Percentiles rank a stretch among this genome's conserved stretches.
phyloP scores from a whole-genome alignment of 108 stramenopile genomes.

The Aureococcus anophagefferens region DNA sequence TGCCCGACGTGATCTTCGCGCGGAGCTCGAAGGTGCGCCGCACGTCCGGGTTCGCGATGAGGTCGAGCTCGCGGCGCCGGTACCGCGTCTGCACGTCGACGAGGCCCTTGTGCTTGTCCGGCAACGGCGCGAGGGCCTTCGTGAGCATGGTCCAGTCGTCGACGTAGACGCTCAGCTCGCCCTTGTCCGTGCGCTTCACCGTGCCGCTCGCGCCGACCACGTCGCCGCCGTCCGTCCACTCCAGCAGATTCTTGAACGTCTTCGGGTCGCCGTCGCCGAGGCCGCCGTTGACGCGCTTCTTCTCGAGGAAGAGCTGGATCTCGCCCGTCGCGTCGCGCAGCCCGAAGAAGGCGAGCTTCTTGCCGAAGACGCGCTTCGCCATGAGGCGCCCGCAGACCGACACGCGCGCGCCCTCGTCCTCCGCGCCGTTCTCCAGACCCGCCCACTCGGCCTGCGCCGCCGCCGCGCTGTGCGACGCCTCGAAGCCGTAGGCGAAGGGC shows the following conservation, averaged over 20 bases:
- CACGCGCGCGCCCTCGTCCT: conserved; percentile 59
- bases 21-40: conserved; percentile 79
- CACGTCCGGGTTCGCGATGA: conserved; percentile 87
- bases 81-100: conserved; percentile 87
- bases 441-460: conserved; percentile 50
- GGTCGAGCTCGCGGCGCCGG: conserved; percentile 81
- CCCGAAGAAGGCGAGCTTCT: conserved; percentile 80
- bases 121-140: conserved; percentile 80
- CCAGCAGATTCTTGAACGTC: conserved; percentile 58
- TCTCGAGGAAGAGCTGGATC: conserved; percentile 89
- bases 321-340: conserved; percentile 78
- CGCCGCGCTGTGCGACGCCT: conserved; percentile 49
- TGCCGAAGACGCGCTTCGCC: conserved; percentile 87
- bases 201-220: conserved; percentile 84
- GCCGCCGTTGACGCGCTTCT: conserved; percentile 44
- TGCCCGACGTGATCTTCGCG: conserved; percentile 69
- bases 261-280: not conserved
- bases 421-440: conserved; percentile 59
- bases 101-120: conserved; percentile 90
- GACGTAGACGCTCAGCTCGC: conserved; percentile 85
- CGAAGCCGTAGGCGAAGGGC: conserved; percentile 71
- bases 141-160: conserved; percentile 90
- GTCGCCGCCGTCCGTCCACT: conserved; percentile 88
- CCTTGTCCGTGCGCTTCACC: conserved; percentile 87
- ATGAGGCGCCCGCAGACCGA: conserved; percentile 83